phyloP scores from a whole-genome alignment of 169 alveolate species.

The Babesia ovis region DNA sequence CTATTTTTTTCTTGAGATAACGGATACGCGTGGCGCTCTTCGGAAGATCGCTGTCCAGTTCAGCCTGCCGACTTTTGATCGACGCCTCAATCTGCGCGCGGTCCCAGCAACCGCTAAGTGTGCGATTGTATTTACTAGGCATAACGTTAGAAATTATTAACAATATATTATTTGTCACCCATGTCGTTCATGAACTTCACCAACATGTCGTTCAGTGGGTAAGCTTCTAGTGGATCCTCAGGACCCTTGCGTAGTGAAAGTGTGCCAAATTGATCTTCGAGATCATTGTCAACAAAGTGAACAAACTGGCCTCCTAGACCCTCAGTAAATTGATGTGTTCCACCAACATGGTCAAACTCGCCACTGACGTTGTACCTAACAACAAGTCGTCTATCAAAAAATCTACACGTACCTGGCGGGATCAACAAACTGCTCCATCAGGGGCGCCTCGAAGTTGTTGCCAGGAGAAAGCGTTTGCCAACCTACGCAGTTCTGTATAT shows the following conservation, averaged over 20 bases:
- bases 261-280: conserved; percentile 57
- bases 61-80: conserved; percentile 35
- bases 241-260: conserved; percentile 26
- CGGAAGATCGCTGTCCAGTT: conserved; percentile 21
- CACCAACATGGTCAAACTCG: conserved; percentile 24
- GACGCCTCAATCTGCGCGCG: conserved; percentile 34
- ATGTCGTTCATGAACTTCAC: conserved; percentile 62
- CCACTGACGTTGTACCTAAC: conserved; percentile 25
- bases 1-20: conserved; percentile 28
- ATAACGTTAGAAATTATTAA: background rate
- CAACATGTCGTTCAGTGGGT: conserved; percentile 62
- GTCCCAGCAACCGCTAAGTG: conserved; percentile 49
- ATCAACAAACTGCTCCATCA: conserved; percentile 27
- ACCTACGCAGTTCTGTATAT: conserved; percentile 23
- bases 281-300: conserved; percentile 42
- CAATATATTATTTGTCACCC: conserved; percentile 42
- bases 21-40: conserved; percentile 48
- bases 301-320: conserved; percentile 40
- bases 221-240: conserved; percentile 33
- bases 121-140: conserved; percentile 39
- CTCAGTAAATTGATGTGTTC: conserved; percentile 13
- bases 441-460: conserved; percentile 28
- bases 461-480: conserved; percentile 49
- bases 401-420: conserved; percentile 27
- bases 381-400: conserved; percentile 6